Percentiles rank a stretch among this genome's conserved stretches.
phyloP scores from a whole-genome alignment of 2,329 filamentous ascomycete species.

The Ophiostoma fasciatum region DNA sequence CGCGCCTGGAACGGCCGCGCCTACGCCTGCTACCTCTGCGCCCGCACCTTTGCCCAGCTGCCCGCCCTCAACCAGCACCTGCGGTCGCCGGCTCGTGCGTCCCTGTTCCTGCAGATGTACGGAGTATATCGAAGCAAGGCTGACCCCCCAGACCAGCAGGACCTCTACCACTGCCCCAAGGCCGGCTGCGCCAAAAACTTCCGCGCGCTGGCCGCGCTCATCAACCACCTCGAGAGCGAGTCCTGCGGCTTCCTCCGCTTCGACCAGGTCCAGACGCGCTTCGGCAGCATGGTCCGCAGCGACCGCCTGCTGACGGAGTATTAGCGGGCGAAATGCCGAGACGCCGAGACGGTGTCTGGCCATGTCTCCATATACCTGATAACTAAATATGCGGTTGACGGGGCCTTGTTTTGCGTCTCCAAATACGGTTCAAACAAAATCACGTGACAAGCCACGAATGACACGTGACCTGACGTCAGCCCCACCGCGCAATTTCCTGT shows the following conservation, averaged over 20 bases:
- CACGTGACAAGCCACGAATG: no score
- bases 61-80: slow-evolving; percentile 35
- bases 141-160: slow-evolving; percentile 19
- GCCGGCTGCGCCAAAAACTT: slow-evolving; percentile 21
- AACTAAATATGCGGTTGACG: no score
- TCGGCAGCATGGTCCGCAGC: slow-evolving; percentile 12
- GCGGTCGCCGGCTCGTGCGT: slow-evolving; percentile 34
- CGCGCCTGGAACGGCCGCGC: slow-evolving; percentile 27
- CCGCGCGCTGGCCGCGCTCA: slow-evolving; percentile 22
- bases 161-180: slow-evolving; percentile 27
- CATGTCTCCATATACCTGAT: no score
- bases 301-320: slow-evolving; percentile 4
- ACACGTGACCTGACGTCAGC: no score
- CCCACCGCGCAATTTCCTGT: no score
- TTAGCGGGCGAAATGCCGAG: no score
- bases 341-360: no score
- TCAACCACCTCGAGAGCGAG: slow-evolving; percentile 31
- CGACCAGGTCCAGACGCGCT: slow-evolving; percentile 18
- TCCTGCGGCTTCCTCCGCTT: slow-evolving; percentile 25
- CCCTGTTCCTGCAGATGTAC: background rate
- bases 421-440: no score
- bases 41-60: slow-evolving; percentile 23
- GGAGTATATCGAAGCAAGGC: no score
- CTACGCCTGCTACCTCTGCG: slow-evolving; percentile 42
- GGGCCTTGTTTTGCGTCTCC: no score